Evolutionary conservation across 495 filamentous ascomycete genomes (phyloP).

Genomic region (Lasiosphaeria miniovina): DNA sequence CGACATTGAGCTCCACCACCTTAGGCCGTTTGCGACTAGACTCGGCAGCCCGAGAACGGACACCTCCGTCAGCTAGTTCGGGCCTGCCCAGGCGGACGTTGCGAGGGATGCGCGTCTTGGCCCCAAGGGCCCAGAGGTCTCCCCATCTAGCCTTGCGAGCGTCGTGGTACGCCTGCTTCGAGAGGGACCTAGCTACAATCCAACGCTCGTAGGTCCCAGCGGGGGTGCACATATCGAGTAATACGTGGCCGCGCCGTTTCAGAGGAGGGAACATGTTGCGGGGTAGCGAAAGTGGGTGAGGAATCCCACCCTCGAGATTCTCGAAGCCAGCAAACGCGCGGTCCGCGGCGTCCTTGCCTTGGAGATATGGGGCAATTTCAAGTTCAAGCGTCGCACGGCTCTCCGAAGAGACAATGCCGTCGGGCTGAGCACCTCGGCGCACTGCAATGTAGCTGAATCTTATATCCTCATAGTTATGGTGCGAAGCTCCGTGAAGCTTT

Average conservation of each 20-base stretch:
- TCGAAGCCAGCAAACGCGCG: constrained; percentile 44
- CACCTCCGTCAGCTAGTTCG: constrained; percentile 40
- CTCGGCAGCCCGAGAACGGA: constrained; percentile 32
- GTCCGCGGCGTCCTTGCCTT: constrained; percentile 28
- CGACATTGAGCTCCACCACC: constrained; percentile 34
- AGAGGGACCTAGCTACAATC: constrained; percentile 80
- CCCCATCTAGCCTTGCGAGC: constrained; percentile 90
- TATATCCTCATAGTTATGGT: constrained; percentile 85
- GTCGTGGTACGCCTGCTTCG: constrained; percentile 78
- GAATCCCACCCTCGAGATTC: constrained; percentile 19
- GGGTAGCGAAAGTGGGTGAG: constrained; percentile 69
- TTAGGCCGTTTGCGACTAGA: constrained; percentile 28
- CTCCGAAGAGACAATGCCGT: constrained; percentile 32
- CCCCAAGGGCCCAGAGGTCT: constrained; percentile 92
- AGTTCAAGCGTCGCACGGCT: constrained; percentile 4
- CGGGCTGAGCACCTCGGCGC: constrained; percentile 60
- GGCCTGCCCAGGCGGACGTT: constrained; percentile 57
- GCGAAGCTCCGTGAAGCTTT: constrained; percentile 61
- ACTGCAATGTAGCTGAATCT: constrained; percentile 85
- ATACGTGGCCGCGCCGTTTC: constrained; percentile 84
- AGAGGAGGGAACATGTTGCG: constrained; percentile 74
- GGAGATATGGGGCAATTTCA: constrained; percentile 6
- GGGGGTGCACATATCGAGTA: constrained; percentile 88
- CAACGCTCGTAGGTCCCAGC: constrained; percentile 85
- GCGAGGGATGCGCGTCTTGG: constrained; percentile 72